phyloP scores from a whole-genome alignment of 1,284 basidiomycete genomes.

The Volvariella volvacea region DNA sequence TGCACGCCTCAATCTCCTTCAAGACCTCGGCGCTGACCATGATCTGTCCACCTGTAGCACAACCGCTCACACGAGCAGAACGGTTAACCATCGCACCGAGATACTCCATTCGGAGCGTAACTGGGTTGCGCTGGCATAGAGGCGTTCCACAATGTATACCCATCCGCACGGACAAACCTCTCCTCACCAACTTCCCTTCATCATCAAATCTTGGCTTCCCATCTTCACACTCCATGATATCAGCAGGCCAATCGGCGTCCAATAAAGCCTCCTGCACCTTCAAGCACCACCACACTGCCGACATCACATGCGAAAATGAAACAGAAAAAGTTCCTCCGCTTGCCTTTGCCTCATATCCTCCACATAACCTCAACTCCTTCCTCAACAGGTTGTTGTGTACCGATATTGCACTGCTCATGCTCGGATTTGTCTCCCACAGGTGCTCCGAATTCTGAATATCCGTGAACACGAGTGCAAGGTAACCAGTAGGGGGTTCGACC shows the following conservation, averaged over 20 bases:
- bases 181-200: constrained; percentile 68
- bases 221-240: constrained; percentile 91
- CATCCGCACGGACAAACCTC: constrained; percentile 95
- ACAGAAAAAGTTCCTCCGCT: constrained; percentile 99
- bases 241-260: constrained; percentile 88
- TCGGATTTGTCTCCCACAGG: constrained; percentile 95
- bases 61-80: constrained; percentile 79
- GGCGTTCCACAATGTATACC: constrained; percentile 94
- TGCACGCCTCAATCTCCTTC: constrained; percentile 66
- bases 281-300: constrained; percentile 90
- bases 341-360: constrained; percentile 99
- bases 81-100: constrained; percentile 94
- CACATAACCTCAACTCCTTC: constrained; percentile 83
- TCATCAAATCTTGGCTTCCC: constrained; percentile 78
- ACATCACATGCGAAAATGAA: constrained; percentile 85
- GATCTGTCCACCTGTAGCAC: constrained; percentile 91
- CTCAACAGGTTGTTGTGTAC: constrained; percentile 88
- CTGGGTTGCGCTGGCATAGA: constrained; percentile 89
- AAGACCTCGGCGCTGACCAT: constrained; percentile 89
- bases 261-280: constrained; percentile 85
- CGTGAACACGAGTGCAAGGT: constrained; percentile 94
- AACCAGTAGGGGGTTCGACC: constrained; percentile 83
- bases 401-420: constrained; percentile 94
- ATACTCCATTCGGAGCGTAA: constrained; percentile 97
- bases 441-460: constrained; percentile 98